Evolutionary conservation across 495 filamentous ascomycete species (phyloP).

Genomic region (Darksidea phi): DNA sequence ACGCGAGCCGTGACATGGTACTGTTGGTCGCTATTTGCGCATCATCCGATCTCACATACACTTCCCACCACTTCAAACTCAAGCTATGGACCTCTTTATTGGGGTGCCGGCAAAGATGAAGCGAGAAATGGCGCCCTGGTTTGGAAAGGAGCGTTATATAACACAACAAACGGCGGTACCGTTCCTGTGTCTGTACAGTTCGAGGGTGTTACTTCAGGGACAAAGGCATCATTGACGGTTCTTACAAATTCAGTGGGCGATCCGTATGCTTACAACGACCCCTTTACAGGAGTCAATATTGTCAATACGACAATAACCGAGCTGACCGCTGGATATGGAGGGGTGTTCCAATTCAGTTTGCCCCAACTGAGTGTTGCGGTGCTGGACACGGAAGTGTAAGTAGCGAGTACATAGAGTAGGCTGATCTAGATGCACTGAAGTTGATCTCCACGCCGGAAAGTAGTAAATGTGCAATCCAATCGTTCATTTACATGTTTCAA

Average conservation of each 20-base stretch:
- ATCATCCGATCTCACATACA: slow-evolving; percentile 54
- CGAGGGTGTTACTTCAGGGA: slow-evolving; percentile 50
- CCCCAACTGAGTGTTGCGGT: slow-evolving; percentile 15
- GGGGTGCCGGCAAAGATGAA: slow-evolving; percentile 52
- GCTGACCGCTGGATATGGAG: slow-evolving; percentile 48
- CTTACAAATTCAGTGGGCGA: slow-evolving; percentile 50
- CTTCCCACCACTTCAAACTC: slow-evolving; percentile 49
- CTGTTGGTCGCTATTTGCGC: slow-evolving; percentile 48
- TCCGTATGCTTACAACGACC: slow-evolving; percentile 45
- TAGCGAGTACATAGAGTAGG: too few relatives aligned
- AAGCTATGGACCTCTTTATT: slow-evolving; percentile 58
- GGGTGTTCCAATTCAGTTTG: slow-evolving; percentile 43
- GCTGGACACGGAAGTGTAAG: slow-evolving; percentile 1
- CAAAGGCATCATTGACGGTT: slow-evolving; percentile 56
- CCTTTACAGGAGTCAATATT: slow-evolving; percentile 42
- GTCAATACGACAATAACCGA: slow-evolving; percentile 49
- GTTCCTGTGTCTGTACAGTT: slow-evolving; percentile 56
- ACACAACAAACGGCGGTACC: slow-evolving; percentile 49
- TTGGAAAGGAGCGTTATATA: slow-evolving; percentile 68
- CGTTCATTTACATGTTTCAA: too few relatives aligned
- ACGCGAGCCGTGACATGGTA: slow-evolving; percentile 46
- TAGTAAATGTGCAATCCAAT: too few relatives aligned
- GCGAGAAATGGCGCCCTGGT: slow-evolving; percentile 44
- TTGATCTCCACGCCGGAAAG: too few relatives aligned
- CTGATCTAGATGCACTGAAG: too few relatives aligned